Evolutionary conservation across 116 monocot genomes (phyloP), one percentile per base, ranked within the genome.

Genomic region (Phalaenopsis hybrid): DNA sequence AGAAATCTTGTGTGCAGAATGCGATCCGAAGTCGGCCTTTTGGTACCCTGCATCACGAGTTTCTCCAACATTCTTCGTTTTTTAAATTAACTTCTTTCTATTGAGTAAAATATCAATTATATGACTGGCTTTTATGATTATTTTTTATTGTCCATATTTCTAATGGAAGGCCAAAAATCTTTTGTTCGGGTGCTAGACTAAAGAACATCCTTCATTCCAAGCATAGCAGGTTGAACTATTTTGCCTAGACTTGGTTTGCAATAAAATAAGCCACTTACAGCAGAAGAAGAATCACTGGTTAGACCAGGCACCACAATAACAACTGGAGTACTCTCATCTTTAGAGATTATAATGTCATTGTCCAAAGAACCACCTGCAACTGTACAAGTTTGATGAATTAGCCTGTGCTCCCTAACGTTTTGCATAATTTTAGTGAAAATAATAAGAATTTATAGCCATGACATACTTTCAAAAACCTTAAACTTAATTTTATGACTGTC

Each of bases 231-330:
- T 72, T 72, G 28, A 13, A 72, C 12, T 15, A 72, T 72, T 43
- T 41, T 37, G 41, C 25, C 72, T 37, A 15, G 16, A 41, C 2
- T 41, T 41, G 41, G 41, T 13, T 75, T 75, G 75, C 17, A 44
- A 75, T 34, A 80, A 81, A 82, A 59, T 31, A 74, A 84, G 59
- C 37, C 44, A 76, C 89, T 94, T 86, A 94, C 96, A 74, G 92
- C 44, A 88, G 94, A 88, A 82, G 81, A 70, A 83, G 96, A 96
- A 89, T 94, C 96, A 84, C 96, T 96, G 17, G 92, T 94, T 70
- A 96, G 85, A 72, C 96, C 96, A 86, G 96, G 96, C 8, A 94
- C 74, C 67, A 96, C 83, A 68, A 96, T 83, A 70, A 91, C 85
- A 80, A 96, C 84, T 16, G 96, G 96, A 11, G 90, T 90, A 57